A percentile compares a stretch with the other conserved stretches of the same genome.
phyloP scores from a whole-genome alignment of 2,329 filamentous ascomycete species.

The Aspergillus melleus region DNA sequence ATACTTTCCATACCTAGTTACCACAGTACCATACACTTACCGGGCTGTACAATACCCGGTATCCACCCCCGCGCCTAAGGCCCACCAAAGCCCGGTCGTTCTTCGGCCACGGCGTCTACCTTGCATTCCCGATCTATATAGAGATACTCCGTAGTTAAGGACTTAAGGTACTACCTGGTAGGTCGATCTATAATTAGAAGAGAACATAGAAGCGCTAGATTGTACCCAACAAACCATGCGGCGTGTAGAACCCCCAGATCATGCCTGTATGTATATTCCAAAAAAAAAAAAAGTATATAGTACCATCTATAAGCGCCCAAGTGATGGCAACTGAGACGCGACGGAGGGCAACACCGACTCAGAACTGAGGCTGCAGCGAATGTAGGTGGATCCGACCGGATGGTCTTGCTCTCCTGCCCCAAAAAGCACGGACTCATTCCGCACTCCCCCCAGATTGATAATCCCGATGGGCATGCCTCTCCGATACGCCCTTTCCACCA shows the following conservation, averaged over 20 bases:
- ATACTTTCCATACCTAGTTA: no score
- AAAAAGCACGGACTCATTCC: conserved; percentile 48
- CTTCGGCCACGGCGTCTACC: neutral
- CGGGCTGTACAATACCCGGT: neutral
- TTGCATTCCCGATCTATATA: no score
- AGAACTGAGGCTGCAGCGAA: conserved; percentile 45
- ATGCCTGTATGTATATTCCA: no score
- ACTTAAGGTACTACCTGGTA: neutral
- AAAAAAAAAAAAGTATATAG: no score
- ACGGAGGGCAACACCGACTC: conserved; percentile 45
- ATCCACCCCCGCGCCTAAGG: neutral
- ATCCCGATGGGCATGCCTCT: conserved; percentile 82
- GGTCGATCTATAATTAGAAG: no score
- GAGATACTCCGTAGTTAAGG: no score
- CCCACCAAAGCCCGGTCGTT: neutral
- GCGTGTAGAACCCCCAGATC: neutral
- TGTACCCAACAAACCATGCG: neutral
- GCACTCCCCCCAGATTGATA: conserved; percentile 66
- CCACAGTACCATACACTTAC: neutral
- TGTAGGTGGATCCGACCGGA: conserved; percentile 24
- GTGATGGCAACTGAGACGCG: conserved; percentile 28
- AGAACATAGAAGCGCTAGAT: no score
- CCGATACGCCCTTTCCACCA: conserved; percentile 81
- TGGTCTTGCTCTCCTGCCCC: conserved; percentile 20
- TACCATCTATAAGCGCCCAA: conserved; percentile 2